Conservation (phyloP, 768 basidiomycete genomes). For the Dacryopinax primogenitus region DNA sequence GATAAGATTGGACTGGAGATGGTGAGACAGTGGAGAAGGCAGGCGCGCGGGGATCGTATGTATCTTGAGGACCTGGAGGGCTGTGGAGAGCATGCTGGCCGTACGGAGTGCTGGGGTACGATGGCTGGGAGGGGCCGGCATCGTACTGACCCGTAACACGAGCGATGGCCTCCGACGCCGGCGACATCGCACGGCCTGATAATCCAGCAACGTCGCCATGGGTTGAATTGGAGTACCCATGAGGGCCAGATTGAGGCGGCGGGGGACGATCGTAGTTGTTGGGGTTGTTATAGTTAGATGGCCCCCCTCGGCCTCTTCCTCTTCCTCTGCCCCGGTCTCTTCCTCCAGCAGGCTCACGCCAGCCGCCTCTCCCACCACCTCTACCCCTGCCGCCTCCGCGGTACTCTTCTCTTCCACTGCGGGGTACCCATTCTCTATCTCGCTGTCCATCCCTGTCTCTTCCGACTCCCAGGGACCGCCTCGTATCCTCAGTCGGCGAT, state of each 20-base stretch:
- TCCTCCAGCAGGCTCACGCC: neutral
- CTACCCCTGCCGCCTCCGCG: neutral
- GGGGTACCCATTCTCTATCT: neutral
- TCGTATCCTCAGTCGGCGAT: neutral
- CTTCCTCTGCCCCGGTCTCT: neutral
- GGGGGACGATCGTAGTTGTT: neutral
- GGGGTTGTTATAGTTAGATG: neutral
- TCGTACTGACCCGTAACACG: neutral
- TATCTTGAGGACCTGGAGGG: neutral
- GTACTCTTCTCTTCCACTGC: neutral
- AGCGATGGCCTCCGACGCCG: neutral
- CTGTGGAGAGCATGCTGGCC: no score
- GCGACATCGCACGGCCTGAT: neutral
- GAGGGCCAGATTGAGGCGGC: neutral
- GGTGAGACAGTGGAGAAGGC: neutral
- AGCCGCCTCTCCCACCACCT: no score
- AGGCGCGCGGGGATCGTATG: conserved; percentile 2
- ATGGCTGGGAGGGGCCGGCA: neutral
- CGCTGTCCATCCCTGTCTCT: no score
- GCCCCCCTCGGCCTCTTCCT: neutral
- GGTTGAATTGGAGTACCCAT: neutral
- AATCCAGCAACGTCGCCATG: neutral
- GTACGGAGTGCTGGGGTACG: neutral
- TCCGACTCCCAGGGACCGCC: neutral
- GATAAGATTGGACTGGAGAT: no score